Conservation (phyloP, 1,284 basidiomycete species). For the Pyrrhoderma noxium region DNA sequence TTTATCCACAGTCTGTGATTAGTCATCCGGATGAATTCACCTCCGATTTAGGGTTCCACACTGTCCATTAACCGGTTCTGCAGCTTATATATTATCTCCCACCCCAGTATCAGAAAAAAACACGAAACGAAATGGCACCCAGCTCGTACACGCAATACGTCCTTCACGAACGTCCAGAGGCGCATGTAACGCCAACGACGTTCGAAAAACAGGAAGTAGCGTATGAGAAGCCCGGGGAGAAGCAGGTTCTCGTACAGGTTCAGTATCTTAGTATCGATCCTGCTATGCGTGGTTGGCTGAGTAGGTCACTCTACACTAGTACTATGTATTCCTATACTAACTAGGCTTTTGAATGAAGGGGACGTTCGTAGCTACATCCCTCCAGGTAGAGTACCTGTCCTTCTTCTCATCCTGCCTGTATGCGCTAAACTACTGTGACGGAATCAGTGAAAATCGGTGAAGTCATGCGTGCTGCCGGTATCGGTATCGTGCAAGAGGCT, state of each 20-base stretch:
- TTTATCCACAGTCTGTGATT: too few relatives aligned
- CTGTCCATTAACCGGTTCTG: too few relatives aligned
- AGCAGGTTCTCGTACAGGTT: constrained; percentile 64
- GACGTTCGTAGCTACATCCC: constrained; percentile 62
- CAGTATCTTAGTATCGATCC: constrained; percentile 78
- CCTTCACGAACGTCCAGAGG: constrained; percentile 64
- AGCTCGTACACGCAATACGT: constrained; percentile 57
- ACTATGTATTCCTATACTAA: not conserved
- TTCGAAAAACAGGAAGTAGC: constrained; percentile 39
- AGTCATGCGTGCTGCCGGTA: constrained; percentile 68
- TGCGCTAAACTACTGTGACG: too few relatives aligned
- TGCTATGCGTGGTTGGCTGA: constrained; percentile 80
- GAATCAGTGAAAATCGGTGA: constrained; percentile 70
- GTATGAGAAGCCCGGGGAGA: constrained; percentile 41
- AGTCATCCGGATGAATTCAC: too few relatives aligned
- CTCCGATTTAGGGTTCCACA: too few relatives aligned
- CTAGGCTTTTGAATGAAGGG: not conserved
- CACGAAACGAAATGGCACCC: constrained; percentile 27
- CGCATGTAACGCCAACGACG: constrained; percentile 56
- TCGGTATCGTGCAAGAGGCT: constrained; percentile 66
- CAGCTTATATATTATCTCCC: too few relatives aligned
- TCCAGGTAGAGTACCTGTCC: constrained; percentile 29
- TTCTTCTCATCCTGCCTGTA: not conserved
- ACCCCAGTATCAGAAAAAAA: too few relatives aligned
- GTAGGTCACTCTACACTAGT: constrained; percentile 18